These are phyloP conservation scores for Coniochaeta prunicola DNA, from an alignment of 2,329 filamentous ascomycete species.

Conservation along the genomic window DNA sequence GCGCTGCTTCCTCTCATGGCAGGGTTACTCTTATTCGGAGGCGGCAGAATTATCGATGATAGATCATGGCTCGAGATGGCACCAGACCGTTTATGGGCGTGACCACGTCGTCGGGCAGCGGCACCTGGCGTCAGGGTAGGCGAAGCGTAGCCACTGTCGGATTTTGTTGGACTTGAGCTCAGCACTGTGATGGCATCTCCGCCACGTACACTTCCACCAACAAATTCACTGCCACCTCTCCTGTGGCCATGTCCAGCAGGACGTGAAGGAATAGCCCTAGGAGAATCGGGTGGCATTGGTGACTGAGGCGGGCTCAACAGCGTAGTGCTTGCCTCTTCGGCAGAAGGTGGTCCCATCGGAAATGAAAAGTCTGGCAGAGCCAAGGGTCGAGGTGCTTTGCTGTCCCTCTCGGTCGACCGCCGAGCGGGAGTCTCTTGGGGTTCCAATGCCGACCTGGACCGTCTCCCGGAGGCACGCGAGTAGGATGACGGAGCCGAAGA, in stretches of 20 bases:
- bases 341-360: slow-evolving; percentile 19
- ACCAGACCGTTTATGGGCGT: slow-evolving; percentile 73
- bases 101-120: slow-evolving; percentile 49
- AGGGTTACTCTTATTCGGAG: slow-evolving; percentile 42
- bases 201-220: slow-evolving; percentile 62
- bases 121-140: slow-evolving; percentile 34
- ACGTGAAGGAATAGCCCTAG: slow-evolving; percentile 41
- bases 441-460: slow-evolving; percentile 47
- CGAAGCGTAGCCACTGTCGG: slow-evolving; percentile 49
- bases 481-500: slow-evolving; percentile 39
- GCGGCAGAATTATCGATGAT: slow-evolving; percentile 55
- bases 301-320: slow-evolving; percentile 49
- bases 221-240: slow-evolving; percentile 79
- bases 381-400: slow-evolving; percentile 24
- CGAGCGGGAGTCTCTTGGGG: slow-evolving; percentile 19
- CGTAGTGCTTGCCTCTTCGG: slow-evolving; percentile 24
- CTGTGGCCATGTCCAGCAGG: slow-evolving; percentile 65
- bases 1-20: slow-evolving; percentile 52
- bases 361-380: slow-evolving; percentile 49
- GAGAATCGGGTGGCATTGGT: slow-evolving; percentile 46
- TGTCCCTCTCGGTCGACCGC: slow-evolving; percentile 15
- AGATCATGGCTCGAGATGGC: slow-evolving; percentile 82
- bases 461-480: slow-evolving; percentile 40
- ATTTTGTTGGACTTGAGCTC: slow-evolving; percentile 64
- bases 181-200: slow-evolving; percentile 52